Evolutionary conservation across 2,329 filamentous ascomycete species (phyloP).

Genomic region (Diplodia mutila): DNA sequence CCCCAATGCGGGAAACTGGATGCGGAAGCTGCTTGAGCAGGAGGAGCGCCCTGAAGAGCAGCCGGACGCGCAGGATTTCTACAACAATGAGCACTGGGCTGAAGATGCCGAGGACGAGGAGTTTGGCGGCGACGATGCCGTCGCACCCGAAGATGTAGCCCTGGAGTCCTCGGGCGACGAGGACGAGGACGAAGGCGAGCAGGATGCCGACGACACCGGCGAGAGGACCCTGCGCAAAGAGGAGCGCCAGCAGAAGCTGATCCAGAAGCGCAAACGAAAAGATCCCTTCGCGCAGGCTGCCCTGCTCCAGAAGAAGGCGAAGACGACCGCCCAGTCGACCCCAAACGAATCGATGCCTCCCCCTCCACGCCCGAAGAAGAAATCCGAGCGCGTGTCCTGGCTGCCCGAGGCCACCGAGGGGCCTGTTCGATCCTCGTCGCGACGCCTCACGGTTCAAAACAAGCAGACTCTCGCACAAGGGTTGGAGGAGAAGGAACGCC

Average conservation of each 20-base stretch:
- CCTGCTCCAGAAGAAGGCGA: conserved; percentile 45
- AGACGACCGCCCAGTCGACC: conserved; percentile 44
- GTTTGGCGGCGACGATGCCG: conserved; percentile 45
- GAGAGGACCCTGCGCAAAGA: conserved; percentile 84
- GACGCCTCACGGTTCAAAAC: conserved; percentile 65
- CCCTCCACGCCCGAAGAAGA: conserved; percentile 61
- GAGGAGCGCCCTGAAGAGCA: conserved; percentile 47
- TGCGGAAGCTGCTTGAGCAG: conserved; percentile 43
- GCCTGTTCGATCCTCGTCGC: conserved; percentile 64
- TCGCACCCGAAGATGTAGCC: conserved; percentile 70
- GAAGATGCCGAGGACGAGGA: conserved; percentile 66
- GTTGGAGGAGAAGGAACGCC: conserved; percentile 72
- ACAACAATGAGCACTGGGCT: conserved; percentile 60
- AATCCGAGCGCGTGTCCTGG: conserved; percentile 72
- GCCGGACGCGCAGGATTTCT: conserved; percentile 36
- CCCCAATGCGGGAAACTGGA: conserved; percentile 47
- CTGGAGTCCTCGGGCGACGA: conserved; percentile 83
- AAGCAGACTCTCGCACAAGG: conserved; percentile 65
- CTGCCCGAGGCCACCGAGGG: conserved; percentile 66
- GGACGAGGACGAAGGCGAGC: conserved; percentile 72
- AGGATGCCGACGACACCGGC: conserved; percentile 74
- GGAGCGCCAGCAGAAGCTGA: conserved; percentile 65
- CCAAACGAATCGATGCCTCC: conserved; percentile 48
- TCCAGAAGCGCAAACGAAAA: conserved; percentile 77
- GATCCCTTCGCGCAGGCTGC: conserved; percentile 43